phyloP scores from a whole-genome alignment of 2,329 filamentous ascomycete genomes.

The Diaporthe sp. region DNA sequence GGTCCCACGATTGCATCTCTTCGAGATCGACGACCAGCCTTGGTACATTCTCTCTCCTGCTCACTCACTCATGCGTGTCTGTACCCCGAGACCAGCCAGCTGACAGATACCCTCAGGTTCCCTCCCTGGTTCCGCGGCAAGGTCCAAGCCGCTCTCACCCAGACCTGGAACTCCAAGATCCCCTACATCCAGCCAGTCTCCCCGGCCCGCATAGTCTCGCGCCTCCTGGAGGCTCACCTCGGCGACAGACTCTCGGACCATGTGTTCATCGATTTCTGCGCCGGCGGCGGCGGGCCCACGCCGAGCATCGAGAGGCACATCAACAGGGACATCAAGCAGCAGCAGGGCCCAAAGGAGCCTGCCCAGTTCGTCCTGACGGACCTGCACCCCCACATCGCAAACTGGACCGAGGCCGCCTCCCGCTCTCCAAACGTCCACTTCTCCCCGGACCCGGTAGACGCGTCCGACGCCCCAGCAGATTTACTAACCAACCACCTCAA shows the following conservation, averaged over 20 bases:
- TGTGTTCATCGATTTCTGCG: conserved; percentile 82
- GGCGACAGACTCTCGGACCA: conserved; percentile 63
- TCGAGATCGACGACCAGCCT: conserved; percentile 76
- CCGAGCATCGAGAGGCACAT: conserved; percentile 73
- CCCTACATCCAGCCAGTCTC: conserved; percentile 70
- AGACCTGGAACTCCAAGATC: conserved; percentile 72
- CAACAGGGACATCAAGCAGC: conserved; percentile 56
- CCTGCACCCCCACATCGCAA: conserved; percentile 72
- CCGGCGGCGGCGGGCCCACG: conserved; percentile 80
- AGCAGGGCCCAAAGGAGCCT: conserved; percentile 42
- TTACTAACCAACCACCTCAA: conserved; percentile 53
- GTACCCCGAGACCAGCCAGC: conserved; percentile 1
- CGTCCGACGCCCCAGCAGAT: conserved; percentile 68
- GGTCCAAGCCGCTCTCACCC: conserved; percentile 75
- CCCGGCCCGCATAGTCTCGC: conserved; percentile 73
- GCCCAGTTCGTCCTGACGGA: conserved; percentile 76
- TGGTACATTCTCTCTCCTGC: conserved; percentile 62
- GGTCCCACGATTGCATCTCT: conserved; percentile 73
- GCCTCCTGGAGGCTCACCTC: conserved; percentile 67
- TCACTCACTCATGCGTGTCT: neutral
- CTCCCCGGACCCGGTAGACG: conserved; percentile 74
- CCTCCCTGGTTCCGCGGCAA: conserved; percentile 74
- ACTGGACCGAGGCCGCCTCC: conserved; percentile 69
- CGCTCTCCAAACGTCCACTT: conserved; percentile 71
- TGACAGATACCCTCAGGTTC: conserved; percentile 63